Evolutionary conservation across 1,139 yeast genomes (phyloP).

Genomic region (Saccharomyces pastorianus): DNA sequence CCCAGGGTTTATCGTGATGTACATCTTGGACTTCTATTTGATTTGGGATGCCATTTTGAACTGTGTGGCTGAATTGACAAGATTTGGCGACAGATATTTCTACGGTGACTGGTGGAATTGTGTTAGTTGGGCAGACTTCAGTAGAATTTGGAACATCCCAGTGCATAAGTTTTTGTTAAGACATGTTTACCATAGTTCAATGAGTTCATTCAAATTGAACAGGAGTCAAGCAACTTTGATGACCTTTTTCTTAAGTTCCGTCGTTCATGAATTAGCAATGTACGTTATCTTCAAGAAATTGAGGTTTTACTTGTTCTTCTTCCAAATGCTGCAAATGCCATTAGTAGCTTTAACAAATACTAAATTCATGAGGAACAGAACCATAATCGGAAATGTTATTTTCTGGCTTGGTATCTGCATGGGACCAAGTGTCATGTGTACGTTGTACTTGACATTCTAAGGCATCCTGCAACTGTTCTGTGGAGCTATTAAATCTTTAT

Average conservation of each 20-base stretch:
- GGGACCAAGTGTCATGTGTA: constrained; percentile 86
- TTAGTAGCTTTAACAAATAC: constrained; percentile 48
- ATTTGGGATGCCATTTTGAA: constrained; percentile 94
- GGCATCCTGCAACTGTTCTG: background rate
- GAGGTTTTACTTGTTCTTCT: constrained; percentile 67
- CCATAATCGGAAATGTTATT: constrained; percentile 65
- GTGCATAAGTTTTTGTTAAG: constrained; percentile 86
- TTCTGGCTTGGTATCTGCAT: constrained; percentile 90
- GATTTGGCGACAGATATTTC: constrained; percentile 83
- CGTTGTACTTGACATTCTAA: constrained; percentile 70
- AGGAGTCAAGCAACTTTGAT: constrained; percentile 63
- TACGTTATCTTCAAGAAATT: constrained; percentile 70
- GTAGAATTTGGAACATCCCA: constrained; percentile 91
- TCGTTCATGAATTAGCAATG: constrained; percentile 91
- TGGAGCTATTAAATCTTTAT: background rate
- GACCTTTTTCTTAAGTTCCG: constrained; percentile 74
- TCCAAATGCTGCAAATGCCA: constrained; percentile 76
- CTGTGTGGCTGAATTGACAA: constrained; percentile 77
- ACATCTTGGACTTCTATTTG: constrained; percentile 70
- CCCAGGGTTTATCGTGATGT: constrained; percentile 70
- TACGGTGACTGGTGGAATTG: constrained; percentile 98
- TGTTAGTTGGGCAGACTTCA: constrained; percentile 86
- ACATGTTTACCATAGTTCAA: constrained; percentile 90
- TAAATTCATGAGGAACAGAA: constrained; percentile 43
- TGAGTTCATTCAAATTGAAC: constrained; percentile 62